Base-by-base conservation (phyloP, 169 alveolate genomes). In the Amoebophrya sp. region DNA sequence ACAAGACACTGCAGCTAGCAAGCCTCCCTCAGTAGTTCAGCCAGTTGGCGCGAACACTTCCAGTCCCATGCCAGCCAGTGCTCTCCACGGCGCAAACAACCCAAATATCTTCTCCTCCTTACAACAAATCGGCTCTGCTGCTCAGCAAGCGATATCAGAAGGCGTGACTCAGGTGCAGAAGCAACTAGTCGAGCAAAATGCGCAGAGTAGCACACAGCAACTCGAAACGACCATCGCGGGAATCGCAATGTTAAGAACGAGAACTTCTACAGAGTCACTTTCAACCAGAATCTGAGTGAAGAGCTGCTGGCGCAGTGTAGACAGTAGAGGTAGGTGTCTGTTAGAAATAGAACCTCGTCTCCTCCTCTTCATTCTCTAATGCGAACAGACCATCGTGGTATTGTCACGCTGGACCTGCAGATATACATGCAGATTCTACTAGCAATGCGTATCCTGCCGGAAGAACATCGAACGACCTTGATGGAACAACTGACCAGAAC, bases 131-230 rank as follows among this genome's bases (percentile, higher is more conserved):
- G 12, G 38, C 10, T 1, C 33, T 10, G 26, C 33, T 12, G 83
- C 83, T 10, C 12, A 26, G 12, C 83, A 65, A 26, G 83, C 83
- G 83, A 65, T 65, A 1, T 65, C 83, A 10, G 83, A 65, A 36
- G 2, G 33, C 33, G 83, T 65, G 83, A 65, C 83, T 10, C 83
- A 65, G 83, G 83, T 65, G 83, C 83, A 65, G 83, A 65, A 65
- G 83, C 83, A 65, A 26, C 83, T 65, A 18, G 76, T 23, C 76
- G 76, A 14, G n/a, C n/a, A n/a, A n/a, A n/a, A n/a, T n/a, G n/a
- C n/a, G n/a, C 65, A 47, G 83, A 36, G n/a, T 36, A 29, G 38
- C 2, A 6, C 12, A 1, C 83, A 65, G 83, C 83, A 65, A 65
- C 83, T 65, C 36, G 83, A 65, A 18, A 29, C 18, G 33, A 65